phyloP scores from a whole-genome alignment of 768 basidiomycete species.

The Kwoniella mangroviensis region DNA sequence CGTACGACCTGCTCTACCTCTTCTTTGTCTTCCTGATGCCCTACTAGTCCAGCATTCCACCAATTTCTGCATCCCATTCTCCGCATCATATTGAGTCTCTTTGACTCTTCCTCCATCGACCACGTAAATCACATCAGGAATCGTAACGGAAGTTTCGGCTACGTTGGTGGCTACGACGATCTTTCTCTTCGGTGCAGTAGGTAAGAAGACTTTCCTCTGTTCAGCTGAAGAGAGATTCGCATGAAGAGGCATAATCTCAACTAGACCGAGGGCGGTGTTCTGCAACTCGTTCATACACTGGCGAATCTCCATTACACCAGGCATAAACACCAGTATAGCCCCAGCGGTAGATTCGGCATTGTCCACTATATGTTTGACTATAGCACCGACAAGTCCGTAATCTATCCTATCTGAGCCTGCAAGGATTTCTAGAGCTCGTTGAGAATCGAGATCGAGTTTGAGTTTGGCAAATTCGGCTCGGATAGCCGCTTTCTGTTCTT shows the following conservation, averaged over 20 bases:
- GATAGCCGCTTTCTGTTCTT: slow-evolving; percentile 62
- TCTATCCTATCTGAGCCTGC: slow-evolving; percentile 71
- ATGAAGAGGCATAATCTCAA: slow-evolving; percentile 72
- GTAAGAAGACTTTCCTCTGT: slow-evolving; percentile 76
- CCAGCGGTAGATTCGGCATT: slow-evolving; percentile 62
- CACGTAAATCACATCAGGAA: slow-evolving; percentile 85
- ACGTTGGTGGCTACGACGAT: slow-evolving; percentile 90
- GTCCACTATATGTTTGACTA: slow-evolving; percentile 69
- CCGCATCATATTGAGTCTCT: slow-evolving; percentile 74
- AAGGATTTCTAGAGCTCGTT: slow-evolving; percentile 68
- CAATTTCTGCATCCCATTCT: slow-evolving; percentile 73
- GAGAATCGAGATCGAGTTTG: slow-evolving; percentile 64
- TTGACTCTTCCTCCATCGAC: slow-evolving; percentile 85
- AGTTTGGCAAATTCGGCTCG: slow-evolving; percentile 63
- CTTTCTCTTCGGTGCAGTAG: slow-evolving; percentile 68
- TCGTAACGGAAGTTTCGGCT: slow-evolving; percentile 80
- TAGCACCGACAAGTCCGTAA: slow-evolving; percentile 71
- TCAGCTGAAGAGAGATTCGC: slow-evolving; percentile 85
- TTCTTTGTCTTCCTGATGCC: slow-evolving; percentile 79
- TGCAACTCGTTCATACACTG: slow-evolving; percentile 71
- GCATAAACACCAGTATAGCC: slow-evolving; percentile 83
- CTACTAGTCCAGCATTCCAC: slow-evolving; percentile 70
- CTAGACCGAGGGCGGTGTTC: slow-evolving; percentile 39
- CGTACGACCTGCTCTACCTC: slow-evolving; percentile 89
- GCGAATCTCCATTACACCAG: slow-evolving; percentile 87